phyloP scores from a whole-genome alignment of 1,139 yeast species.

The Candida neerlandica region DNA sequence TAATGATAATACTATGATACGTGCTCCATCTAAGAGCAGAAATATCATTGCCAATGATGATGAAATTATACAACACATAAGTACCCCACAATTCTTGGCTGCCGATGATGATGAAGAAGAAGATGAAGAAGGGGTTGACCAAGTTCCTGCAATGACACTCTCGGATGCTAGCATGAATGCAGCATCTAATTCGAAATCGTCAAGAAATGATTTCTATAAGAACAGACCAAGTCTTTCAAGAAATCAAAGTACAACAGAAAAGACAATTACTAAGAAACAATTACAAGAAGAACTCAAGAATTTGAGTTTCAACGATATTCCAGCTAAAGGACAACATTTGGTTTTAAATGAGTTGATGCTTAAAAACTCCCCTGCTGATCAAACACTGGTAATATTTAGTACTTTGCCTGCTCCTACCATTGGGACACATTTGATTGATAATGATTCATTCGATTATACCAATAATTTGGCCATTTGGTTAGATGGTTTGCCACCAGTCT shows the following conservation, averaged over 20 bases:
- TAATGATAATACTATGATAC: background rate
- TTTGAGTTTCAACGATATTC: conserved; percentile 75
- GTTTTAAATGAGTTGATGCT: conserved; percentile 85
- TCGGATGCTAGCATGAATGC: conserved; percentile 14
- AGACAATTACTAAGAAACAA: conserved; percentile 36
- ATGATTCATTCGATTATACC: conserved; percentile 72
- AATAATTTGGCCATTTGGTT: conserved; percentile 81
- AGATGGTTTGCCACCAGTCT: conserved; percentile 75
- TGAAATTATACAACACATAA: conserved; percentile 39
- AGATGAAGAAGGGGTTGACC: conserved; percentile 15
- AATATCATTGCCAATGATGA: conserved; percentile 39
- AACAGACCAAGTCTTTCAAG: conserved; percentile 6
- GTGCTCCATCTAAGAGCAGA: background rate
- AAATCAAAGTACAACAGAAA: conserved; percentile 5
- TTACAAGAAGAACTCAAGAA: conserved; percentile 43
- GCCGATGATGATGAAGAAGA: conserved; percentile 29
- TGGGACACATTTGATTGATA: conserved; percentile 74
- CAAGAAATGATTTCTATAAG: conserved; percentile 17
- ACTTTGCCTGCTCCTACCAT: conserved; percentile 87
- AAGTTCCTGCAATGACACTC: conserved; percentile 17
- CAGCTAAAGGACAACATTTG: conserved; percentile 89
- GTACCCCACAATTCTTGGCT: conserved; percentile 38
- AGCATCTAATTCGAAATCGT: conserved; percentile 5
- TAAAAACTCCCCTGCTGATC: conserved; percentile 51
- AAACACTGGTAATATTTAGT: conserved; percentile 76